Evolutionary conservation across 176 grass and related monocot species (phyloP), one percentile per base, ranked within the genome.

Genomic region (Aechmea fasciata): DNA sequence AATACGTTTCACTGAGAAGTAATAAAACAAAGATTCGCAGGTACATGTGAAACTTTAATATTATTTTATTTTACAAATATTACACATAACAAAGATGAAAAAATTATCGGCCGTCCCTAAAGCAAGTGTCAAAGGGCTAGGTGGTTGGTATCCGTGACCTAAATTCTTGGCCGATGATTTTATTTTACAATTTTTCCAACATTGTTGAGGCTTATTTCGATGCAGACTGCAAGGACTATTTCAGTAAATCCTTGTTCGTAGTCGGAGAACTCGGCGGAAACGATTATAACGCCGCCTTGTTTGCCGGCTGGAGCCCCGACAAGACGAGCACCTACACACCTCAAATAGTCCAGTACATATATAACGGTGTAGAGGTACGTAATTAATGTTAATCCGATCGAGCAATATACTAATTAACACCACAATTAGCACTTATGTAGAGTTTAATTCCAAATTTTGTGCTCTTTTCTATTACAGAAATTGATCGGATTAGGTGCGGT

Each of bases 271-370:
- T 91, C 50, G 88, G 81, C 0, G 84, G 88, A 1, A 91, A 91
- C 74, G 88, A 87, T 73, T 91, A 91, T 84, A 91, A 87, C 49
- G 84, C 88, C 14, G 80, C 79, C 71, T 75, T 91, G 7, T 91
- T 91, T 84, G 72, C 75, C 6, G 79, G 76, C 73, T 78, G 83
- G 80, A 62, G 18, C 69, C 0, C 84, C 1, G 78, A 72, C 25
- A 77, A 84, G 75, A 84, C 75, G 0, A 78, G 83, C 78, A 83
- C 77, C 33, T 91, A 87, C 77, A 63, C 77, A 3, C 68, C 84
- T 1, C 54, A 78, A 13, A 77, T 91, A 81, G 74, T 86, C 9
- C 20, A 59, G 66, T 64, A 74, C 12, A 53, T 91, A 67, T 68
- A 73, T 6, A 52, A 19, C 10, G 85, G 85, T 13, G 2, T 83